Evolutionary conservation across 495 filamentous ascomycete genomes (phyloP).

Genomic region (Aspergillus heteromorphus): DNA sequence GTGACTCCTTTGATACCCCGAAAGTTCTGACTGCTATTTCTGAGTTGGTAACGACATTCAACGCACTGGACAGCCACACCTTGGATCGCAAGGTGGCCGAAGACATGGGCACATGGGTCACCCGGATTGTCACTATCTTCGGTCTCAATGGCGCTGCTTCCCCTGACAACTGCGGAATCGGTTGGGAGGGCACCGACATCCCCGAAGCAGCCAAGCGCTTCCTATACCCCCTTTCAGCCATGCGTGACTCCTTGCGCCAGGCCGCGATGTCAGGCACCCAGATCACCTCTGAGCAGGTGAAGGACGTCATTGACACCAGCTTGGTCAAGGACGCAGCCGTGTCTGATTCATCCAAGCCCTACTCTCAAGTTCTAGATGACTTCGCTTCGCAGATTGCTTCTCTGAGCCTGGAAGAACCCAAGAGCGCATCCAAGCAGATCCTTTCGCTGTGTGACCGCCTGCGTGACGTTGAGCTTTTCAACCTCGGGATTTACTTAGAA

Average conservation of each 20-base stretch:
- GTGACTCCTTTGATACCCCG: slow-evolving; percentile 87
- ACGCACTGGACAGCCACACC: slow-evolving; percentile 58
- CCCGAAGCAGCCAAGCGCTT: slow-evolving; percentile 58
- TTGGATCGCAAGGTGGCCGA: slow-evolving; percentile 50
- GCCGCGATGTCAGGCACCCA: slow-evolving; percentile 42
- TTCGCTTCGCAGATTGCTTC: slow-evolving; percentile 40
- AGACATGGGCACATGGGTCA: slow-evolving; percentile 70
- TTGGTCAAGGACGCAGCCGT: slow-evolving; percentile 16
- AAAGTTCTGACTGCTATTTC: slow-evolving; percentile 68
- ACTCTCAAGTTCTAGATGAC: slow-evolving; percentile 28
- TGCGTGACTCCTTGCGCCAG: slow-evolving; percentile 63
- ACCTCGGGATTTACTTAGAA: slow-evolving; percentile 80
- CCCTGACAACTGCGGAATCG: slow-evolving; percentile 57
- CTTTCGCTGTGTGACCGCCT: slow-evolving; percentile 71
- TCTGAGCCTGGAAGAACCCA: slow-evolving; percentile 33
- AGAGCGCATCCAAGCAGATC: slow-evolving; percentile 51
- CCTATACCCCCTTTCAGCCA: slow-evolving; percentile 55
- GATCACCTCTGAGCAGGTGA: slow-evolving; percentile 28
- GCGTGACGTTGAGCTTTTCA: slow-evolving; percentile 71
- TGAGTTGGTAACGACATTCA: slow-evolving; percentile 67
- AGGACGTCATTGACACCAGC: slow-evolving; percentile 24
- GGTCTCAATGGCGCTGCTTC: slow-evolving; percentile 68
- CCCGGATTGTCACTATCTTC: slow-evolving; percentile 75
- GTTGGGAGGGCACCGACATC: slow-evolving; percentile 74
- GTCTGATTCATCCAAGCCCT: slow-evolving; percentile 31